Base-by-base conservation (phyloP, 2,329 filamentous ascomycete genomes). In the Diaporthe citri region DNA sequence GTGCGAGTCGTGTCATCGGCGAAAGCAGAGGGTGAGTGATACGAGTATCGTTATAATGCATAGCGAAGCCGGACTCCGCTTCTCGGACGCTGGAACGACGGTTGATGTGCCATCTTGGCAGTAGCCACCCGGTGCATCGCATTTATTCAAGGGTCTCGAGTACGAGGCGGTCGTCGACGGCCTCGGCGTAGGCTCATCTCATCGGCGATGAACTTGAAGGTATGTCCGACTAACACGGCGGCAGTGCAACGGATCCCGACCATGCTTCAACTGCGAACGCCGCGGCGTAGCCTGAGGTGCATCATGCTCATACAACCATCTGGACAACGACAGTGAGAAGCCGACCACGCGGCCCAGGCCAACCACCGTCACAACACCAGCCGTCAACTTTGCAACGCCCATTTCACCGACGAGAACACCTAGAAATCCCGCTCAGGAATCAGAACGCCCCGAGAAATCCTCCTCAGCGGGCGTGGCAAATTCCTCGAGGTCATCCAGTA, bases 21-120 rank as follows among this genome's bases (percentile, higher is more conserved):
- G 75, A 70, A 77, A 77, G n/a, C 76, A 77, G 67, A 75, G 72
- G 71, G 76, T 76, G 55, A 71, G 74, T 67, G 43, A 48, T 22
- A n/a, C 17, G 28, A 48, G n/a, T 22, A 17, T 64, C 41, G 17
- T 31, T 34, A 22, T 64, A 20, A 48, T 34, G 25, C 25, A 48
- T 22, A 25, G 10, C 10, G 31, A 10, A 34, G 25, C 12, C 3
- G 20, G 17, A n/a, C 20, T 8, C 31, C n/a, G 55, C 17, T 39
- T 36, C 31, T 36, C 20, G 6, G 9, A 2, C n/a, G 3, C 15
- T 36, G 31, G 31, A 28, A 52, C 20, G 46, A n/a, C 20, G 34
- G 20, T 36, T 36, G 31, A 36, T 36, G 4, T 57, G 56, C 20
- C 20, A 39, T 31, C 8, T 22, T 15, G 39, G 25, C 41, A 39